These are phyloP conservation scores for Naematelia encephala DNA, from an alignment of 768 basidiomycete species.

Conservation along the genomic window DNA sequence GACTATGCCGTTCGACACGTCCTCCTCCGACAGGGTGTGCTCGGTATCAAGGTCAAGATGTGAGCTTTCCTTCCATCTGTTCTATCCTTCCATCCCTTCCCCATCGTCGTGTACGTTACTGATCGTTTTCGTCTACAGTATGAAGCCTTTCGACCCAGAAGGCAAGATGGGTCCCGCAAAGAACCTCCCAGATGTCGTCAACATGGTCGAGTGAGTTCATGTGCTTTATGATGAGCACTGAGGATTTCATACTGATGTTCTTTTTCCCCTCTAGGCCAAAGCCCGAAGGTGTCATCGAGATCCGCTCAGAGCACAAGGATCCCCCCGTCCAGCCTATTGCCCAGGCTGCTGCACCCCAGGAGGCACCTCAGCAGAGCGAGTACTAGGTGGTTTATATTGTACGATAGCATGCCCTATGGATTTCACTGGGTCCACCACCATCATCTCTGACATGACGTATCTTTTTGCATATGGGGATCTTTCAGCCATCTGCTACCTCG, in stretches of 20 bases:
- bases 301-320: slow-evolving; percentile 83
- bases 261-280: slow-evolving; percentile 55
- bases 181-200: slow-evolving; percentile 91
- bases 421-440: not conserved
- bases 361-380: slow-evolving; percentile 19
- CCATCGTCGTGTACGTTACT: not conserved
- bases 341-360: slow-evolving; percentile 18
- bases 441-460: not conserved
- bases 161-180: slow-evolving; percentile 83
- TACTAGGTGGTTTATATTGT: slow-evolving; percentile 10
- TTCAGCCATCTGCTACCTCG: no score
- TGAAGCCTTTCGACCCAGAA: slow-evolving; percentile 94
- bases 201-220: slow-evolving; percentile 68
- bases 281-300: slow-evolving; percentile 85
- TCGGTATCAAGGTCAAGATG: slow-evolving; percentile 99
- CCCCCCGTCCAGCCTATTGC: slow-evolving; percentile 41
- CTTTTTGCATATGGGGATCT: no score
- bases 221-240: no score
- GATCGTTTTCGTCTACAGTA: slow-evolving; percentile 65
- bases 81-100: not conserved
- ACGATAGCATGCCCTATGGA: slow-evolving; percentile 6
- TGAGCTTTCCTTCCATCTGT: slow-evolving; percentile 52
- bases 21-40: slow-evolving; percentile 94
- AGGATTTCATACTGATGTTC: no score
- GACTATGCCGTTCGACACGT: slow-evolving; percentile 98